Evolutionary conservation across 495 filamentous ascomycete species (phyloP).

Genomic region (Hypoxylon subgilvum): DNA sequence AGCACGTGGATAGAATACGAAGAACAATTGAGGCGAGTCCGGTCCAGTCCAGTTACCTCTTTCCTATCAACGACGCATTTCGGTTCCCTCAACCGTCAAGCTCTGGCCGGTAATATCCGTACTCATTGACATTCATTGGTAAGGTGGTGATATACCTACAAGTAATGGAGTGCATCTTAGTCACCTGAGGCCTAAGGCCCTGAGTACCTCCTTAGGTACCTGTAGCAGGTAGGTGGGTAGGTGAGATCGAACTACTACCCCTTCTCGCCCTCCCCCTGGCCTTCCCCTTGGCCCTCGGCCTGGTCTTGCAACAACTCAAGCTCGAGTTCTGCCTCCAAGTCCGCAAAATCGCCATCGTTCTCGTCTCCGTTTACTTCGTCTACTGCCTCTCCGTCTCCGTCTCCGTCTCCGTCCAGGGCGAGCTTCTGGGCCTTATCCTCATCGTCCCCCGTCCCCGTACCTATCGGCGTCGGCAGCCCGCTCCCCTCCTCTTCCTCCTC

Average conservation of each 20-base stretch:
- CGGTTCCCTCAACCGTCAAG: too few relatives aligned
- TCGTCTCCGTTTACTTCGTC: conserved; percentile 37
- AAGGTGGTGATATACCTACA: too few relatives aligned
- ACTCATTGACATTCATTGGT: too few relatives aligned
- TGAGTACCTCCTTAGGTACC: too few relatives aligned
- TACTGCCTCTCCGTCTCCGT: conserved; percentile 34
- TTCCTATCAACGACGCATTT: too few relatives aligned
- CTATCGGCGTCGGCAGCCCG: conserved; percentile 58
- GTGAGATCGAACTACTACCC: conserved; percentile 16
- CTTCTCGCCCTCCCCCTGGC: conserved; percentile 45
- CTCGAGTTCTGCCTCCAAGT: conserved; percentile 70
- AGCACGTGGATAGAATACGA: too few relatives aligned
- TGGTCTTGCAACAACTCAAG: conserved; percentile 73
- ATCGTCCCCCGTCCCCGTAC: conserved; percentile 59
- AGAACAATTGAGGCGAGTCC: too few relatives aligned
- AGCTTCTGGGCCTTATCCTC: conserved; percentile 42
- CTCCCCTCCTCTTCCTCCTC: conserved; percentile 45
- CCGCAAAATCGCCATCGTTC: conserved; percentile 63
- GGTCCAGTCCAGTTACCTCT: too few relatives aligned
- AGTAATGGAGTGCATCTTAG: too few relatives aligned
- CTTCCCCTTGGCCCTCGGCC: conserved; percentile 52
- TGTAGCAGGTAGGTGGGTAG: not conserved
- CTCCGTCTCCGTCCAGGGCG: conserved; percentile 39
- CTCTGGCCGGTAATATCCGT: too few relatives aligned
- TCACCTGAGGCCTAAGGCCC: too few relatives aligned